Percentiles rank a stretch among this genome's conserved stretches.
Conservation (phyloP, 768 basidiomycete genomes). For the Rhodotorula taiwanensis region DNA sequence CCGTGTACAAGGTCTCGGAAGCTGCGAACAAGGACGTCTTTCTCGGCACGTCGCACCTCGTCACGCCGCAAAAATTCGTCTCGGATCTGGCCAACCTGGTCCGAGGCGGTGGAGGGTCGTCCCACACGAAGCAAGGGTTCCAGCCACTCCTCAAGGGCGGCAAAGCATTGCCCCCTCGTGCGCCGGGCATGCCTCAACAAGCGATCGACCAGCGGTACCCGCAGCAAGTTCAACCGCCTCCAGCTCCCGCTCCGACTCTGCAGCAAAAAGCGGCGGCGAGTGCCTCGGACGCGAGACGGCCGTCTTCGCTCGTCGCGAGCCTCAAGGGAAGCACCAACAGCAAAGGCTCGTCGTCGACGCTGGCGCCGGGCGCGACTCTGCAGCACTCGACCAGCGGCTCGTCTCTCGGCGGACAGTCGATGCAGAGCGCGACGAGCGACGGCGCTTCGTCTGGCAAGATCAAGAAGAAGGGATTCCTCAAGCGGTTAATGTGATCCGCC, state of each 20-base stretch:
- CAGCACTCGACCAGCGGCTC: not conserved
- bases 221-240: constrained; percentile 9
- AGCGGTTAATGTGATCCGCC: constrained; percentile 3
- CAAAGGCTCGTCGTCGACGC: not conserved
- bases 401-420: not conserved
- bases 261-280: not conserved
- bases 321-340: not conserved
- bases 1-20: constrained; percentile 71
- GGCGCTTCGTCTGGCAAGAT: constrained; percentile 15
- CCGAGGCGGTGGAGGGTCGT: constrained; percentile 75
- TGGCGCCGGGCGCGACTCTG: not conserved
- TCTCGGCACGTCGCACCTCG: constrained; percentile 84
- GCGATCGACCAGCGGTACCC: constrained; percentile 26
- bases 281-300: not conserved
- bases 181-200: constrained; percentile 20
- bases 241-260: not conserved
- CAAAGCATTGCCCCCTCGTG: constrained; percentile 3
- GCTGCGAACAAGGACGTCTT: constrained; percentile 77
- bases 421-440: not conserved
- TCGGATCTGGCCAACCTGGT: constrained; percentile 83
- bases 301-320: not conserved
- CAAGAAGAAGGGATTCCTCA: constrained; percentile 34
- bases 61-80: constrained; percentile 75
- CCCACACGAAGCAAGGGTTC: constrained; percentile 48
- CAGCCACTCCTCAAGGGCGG: constrained; percentile 20